Evolutionary conservation across 495 filamentous ascomycete species (phyloP).

Genomic region (Letharia columbiana): DNA sequence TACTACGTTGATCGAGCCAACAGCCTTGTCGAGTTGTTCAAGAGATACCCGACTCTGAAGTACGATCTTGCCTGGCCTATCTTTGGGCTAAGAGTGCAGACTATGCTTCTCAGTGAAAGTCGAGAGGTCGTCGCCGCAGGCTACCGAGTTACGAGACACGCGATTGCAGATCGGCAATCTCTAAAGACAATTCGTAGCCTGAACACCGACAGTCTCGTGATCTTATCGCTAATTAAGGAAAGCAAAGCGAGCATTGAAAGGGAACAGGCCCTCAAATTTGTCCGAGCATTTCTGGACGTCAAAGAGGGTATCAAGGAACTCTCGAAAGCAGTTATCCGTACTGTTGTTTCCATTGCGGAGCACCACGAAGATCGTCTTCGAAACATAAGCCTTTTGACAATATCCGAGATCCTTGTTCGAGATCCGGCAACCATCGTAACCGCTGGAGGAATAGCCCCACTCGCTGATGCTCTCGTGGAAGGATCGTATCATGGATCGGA

Average conservation of each 20-base stretch:
- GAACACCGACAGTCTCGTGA: conserved; percentile 87
- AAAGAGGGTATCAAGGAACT: conserved; percentile 87
- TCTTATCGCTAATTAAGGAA: conserved; percentile 86
- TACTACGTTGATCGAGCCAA: conserved; percentile 93
- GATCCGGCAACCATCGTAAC: conserved; percentile 69
- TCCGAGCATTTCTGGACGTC: conserved; percentile 89
- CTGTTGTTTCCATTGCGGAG: conserved; percentile 84
- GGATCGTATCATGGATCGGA: conserved; percentile 88
- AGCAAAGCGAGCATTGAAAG: conserved; percentile 92
- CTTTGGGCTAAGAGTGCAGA: conserved; percentile 86
- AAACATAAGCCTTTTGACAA: conserved; percentile 82
- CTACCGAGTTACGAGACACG: conserved; percentile 87
- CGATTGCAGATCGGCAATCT: conserved; percentile 84
- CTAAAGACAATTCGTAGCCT: conserved; percentile 77
- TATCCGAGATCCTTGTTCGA: conserved; percentile 83
- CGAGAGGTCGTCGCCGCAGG: conserved; percentile 92
- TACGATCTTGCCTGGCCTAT: conserved; percentile 93
- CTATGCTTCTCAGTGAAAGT: conserved; percentile 89
- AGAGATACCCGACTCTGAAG: conserved; percentile 82
- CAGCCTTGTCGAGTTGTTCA: conserved; percentile 84
- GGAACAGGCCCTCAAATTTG: conserved; percentile 94
- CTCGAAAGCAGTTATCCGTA: conserved; percentile 73
- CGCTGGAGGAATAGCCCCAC: conserved; percentile 69
- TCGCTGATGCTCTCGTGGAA: conserved; percentile 80
- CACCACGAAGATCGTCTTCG: conserved; percentile 78